Percentiles rank a stretch among this genome's conserved stretches.
Evolutionary conservation across 306 rosid genomes (phyloP).

Genomic region (Lablab purpureus): DNA sequence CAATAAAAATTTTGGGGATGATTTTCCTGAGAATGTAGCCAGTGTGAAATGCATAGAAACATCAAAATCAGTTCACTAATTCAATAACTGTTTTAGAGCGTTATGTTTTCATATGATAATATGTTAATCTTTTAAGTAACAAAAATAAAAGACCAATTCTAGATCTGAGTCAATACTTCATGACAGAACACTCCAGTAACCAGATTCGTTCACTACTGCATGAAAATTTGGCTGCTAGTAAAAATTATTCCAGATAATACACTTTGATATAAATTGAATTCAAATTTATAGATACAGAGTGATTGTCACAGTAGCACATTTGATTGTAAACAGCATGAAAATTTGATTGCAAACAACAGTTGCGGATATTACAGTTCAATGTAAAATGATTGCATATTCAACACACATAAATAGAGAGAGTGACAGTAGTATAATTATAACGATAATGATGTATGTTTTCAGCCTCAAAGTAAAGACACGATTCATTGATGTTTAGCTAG

Average conservation of each 20-base stretch:
- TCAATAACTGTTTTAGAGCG: conserved; percentile 33
- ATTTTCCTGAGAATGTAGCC: not conserved
- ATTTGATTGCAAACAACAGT: too few relatives aligned
- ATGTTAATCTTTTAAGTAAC: not conserved
- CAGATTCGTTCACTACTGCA: not conserved
- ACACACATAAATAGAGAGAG: too few relatives aligned
- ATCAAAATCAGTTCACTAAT: conserved; percentile 27
- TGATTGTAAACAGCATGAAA: too few relatives aligned
- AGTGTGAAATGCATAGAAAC: conserved; percentile 43
- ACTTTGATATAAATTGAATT: not conserved
- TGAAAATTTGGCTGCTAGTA: not conserved
- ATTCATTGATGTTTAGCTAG: not conserved
- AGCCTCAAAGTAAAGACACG: not conserved
- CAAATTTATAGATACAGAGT: not conserved
- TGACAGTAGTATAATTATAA: not conserved
- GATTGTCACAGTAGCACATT: not conserved
- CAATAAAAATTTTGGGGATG: conserved; percentile 31
- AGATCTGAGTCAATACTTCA: not conserved
- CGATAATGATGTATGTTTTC: too few relatives aligned
- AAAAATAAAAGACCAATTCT: not conserved
- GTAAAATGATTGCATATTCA: too few relatives aligned
- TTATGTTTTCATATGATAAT: not conserved
- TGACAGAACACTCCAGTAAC: not conserved
- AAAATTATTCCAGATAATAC: not conserved
- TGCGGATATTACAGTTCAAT: too few relatives aligned